Conservation (phyloP, 1,284 basidiomycete species). For the Cutaneotrichosporon dermatis region DNA sequence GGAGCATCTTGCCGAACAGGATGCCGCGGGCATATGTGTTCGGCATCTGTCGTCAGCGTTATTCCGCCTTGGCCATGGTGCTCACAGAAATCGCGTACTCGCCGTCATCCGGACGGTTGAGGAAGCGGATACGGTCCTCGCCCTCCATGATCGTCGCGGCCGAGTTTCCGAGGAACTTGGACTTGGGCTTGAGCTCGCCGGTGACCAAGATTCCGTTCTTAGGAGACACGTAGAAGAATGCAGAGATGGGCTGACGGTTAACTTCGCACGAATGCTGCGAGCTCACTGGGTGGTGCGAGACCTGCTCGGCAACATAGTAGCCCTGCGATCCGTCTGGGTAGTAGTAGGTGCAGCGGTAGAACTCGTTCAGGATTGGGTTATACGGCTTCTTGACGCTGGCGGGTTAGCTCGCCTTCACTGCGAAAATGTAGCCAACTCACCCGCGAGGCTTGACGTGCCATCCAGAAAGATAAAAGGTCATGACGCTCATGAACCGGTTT, state of each 20-base stretch:
- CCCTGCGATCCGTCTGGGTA: slow-evolving; percentile 87
- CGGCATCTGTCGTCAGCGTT: slow-evolving; percentile 60
- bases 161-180: slow-evolving; percentile 92
- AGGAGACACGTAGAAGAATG: slow-evolving; percentile 94
- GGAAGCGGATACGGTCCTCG: slow-evolving; percentile 77
- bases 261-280: not conserved
- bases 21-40: slow-evolving; percentile 97
- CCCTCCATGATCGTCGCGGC: slow-evolving; percentile 95
- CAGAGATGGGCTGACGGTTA: slow-evolving; percentile 66
- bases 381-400: slow-evolving; percentile 93
- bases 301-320: slow-evolving; percentile 97
- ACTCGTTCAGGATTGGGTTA: slow-evolving; percentile 95
- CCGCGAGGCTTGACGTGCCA: slow-evolving; percentile 99
- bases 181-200: slow-evolving; percentile 92
- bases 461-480: slow-evolving; percentile 92
- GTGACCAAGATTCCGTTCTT: slow-evolving; percentile 72
- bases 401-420: too few relatives aligned
- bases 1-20: slow-evolving; percentile 95
- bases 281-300: slow-evolving; percentile 48
- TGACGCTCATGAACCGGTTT: slow-evolving; percentile 84
- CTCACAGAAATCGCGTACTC: slow-evolving; percentile 43
- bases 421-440: slow-evolving; percentile 18
- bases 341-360: slow-evolving; percentile 93
- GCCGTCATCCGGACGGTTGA: slow-evolving; percentile 80
- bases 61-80: too few relatives aligned